phyloP scores from a whole-genome alignment of 2,329 filamentous ascomycete species.

The Graphilbum fragrans region DNA sequence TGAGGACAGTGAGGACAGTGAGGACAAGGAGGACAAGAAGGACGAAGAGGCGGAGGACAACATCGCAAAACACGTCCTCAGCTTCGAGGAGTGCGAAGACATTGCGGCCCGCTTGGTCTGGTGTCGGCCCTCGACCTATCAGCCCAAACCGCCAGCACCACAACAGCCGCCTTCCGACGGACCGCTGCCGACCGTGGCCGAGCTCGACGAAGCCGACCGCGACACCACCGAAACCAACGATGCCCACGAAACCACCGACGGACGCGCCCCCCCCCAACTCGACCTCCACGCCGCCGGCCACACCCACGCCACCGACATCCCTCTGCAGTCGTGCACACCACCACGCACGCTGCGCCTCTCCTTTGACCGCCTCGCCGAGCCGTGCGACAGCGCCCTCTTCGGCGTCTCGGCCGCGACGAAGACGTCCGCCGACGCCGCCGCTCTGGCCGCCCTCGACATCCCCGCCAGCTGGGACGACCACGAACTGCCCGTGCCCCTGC shows the following conservation, averaged over 20 bases:
- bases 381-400: constrained; percentile 67
- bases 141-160: background rate
- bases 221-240: background rate
- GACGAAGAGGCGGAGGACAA: constrained; percentile 11
- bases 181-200: constrained; percentile 37
- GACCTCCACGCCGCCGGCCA: background rate
- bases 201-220: constrained; percentile 41
- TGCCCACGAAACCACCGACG: too few species aligned
- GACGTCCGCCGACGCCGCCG: background rate
- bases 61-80: constrained; percentile 26
- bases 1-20: constrained; percentile 10
- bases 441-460: constrained; percentile 20
- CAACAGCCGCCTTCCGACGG: constrained; percentile 2
- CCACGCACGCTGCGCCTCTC: constrained; percentile 50
- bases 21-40: constrained; percentile 8
- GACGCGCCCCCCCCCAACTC: background rate
- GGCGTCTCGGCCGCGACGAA: constrained; percentile 18
- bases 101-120: constrained; percentile 64
- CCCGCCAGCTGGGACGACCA: constrained; percentile 66
- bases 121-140: constrained; percentile 42
- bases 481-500: constrained; percentile 63
- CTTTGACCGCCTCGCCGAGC: constrained; percentile 58
- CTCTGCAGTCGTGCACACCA: constrained; percentile 32
- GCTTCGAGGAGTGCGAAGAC: constrained; percentile 75
- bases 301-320: constrained; percentile 19